phyloP scores from a whole-genome alignment of 176 grass and related monocot genomes.

The Olyra latifolia region DNA sequence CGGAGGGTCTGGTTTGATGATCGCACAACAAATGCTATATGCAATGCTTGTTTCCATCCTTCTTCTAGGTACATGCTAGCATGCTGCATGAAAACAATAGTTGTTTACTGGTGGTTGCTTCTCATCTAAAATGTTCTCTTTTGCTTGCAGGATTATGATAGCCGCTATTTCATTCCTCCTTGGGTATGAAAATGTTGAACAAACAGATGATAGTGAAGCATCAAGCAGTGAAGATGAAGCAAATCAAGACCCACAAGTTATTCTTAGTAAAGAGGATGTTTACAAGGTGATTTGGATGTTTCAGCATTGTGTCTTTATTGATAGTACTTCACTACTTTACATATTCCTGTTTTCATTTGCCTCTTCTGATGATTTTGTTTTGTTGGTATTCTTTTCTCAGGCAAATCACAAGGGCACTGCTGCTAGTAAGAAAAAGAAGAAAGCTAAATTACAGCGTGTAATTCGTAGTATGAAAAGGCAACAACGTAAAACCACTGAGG shows the following conservation, averaged over 20 bases:
- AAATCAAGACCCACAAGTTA: constrained; percentile 56
- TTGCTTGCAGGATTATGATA: constrained; percentile 73
- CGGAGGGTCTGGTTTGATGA: constrained; percentile 97
- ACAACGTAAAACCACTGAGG: constrained; percentile 64
- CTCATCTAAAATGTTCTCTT: constrained; percentile 25
- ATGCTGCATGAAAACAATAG: constrained; percentile 7
- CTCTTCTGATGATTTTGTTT: constrained; percentile 23
- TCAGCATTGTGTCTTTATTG: not conserved
- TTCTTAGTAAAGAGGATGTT: constrained; percentile 85
- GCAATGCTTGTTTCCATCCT: constrained; percentile 86
- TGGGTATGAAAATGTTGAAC: constrained; percentile 80
- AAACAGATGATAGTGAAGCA: constrained; percentile 70
- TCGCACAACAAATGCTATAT: constrained; percentile 85
- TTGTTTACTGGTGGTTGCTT: not conserved
- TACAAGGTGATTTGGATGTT: constrained; percentile 70
- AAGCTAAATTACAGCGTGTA: constrained; percentile 86
- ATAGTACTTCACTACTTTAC: not conserved
- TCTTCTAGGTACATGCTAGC: constrained; percentile 63
- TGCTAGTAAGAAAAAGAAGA: constrained; percentile 99
- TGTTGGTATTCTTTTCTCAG: constrained; percentile 39
- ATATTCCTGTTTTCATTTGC: constrained; percentile 14
- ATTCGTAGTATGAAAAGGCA: constrained; percentile 96
- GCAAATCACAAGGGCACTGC: constrained; percentile 81
- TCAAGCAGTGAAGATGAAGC: constrained; percentile 84
- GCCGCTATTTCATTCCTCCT: constrained; percentile 90